phyloP scores from a whole-genome alignment of 2,329 filamentous ascomycete species.

The Fusarium coffeatum region DNA sequence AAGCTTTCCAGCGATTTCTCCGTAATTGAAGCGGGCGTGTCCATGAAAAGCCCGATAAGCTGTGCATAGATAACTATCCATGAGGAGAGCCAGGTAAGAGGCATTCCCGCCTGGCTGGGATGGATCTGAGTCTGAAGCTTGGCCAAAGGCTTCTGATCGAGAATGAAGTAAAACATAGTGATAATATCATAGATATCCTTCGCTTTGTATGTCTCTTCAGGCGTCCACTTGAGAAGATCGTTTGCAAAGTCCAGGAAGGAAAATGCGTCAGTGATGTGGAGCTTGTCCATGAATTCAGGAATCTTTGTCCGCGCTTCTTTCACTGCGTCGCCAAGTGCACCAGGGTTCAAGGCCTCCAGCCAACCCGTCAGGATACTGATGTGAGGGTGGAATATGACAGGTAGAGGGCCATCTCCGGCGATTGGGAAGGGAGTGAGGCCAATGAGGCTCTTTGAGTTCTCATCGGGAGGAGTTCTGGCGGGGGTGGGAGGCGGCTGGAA shows the following conservation, averaged over 20 bases:
- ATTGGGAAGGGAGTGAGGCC: slow-evolving; percentile 3
- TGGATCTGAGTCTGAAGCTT: slow-evolving; percentile 1
- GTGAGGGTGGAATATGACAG: neutral
- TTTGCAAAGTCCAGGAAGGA: slow-evolving; percentile 20
- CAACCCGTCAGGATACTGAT: slow-evolving; percentile 6
- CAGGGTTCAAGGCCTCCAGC: neutral
- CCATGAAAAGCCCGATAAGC: slow-evolving; percentile 20
- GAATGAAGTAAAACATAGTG: slow-evolving; percentile 13
- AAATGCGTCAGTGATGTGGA: slow-evolving; percentile 2
- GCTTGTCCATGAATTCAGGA: slow-evolving; percentile 15
- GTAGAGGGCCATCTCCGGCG: neutral
- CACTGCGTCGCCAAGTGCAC: slow-evolving; percentile 7
- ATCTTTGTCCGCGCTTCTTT: neutral
- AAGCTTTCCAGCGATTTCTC: slow-evolving; percentile 1
- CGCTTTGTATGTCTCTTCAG: neutral
- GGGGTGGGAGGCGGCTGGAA: slow-evolving; percentile 12
- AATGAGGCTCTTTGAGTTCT: neutral
- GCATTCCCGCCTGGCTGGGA: neutral
- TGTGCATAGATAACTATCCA: slow-evolving; percentile 18
- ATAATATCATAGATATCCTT: slow-evolving; percentile 19
- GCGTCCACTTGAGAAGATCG: slow-evolving; percentile 12
- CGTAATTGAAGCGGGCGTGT: neutral
- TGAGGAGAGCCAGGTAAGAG: slow-evolving; percentile 12
- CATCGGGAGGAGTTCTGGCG: neutral
- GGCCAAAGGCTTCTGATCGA: slow-evolving; percentile 2